phyloP scores from a whole-genome alignment of 2,329 filamentous ascomycete species.

The Sporothrix inflata region DNA sequence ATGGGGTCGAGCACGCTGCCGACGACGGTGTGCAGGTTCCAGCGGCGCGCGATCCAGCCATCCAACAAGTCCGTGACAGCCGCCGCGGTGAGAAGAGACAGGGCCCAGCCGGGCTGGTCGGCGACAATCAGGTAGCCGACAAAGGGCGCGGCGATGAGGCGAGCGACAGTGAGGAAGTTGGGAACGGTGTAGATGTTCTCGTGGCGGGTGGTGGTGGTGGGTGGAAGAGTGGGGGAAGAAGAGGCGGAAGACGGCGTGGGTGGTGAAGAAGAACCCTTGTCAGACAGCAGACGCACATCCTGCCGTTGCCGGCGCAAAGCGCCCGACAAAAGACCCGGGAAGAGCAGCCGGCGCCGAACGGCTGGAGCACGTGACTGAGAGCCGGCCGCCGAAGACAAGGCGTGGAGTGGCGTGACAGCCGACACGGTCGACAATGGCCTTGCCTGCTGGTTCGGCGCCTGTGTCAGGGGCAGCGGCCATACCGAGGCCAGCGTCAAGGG shows the following conservation, averaged over 20 bases:
- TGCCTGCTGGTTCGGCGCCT: neutral
- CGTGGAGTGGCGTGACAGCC: neutral
- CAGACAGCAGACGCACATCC: slow-evolving; percentile 12
- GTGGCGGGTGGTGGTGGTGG: slow-evolving; percentile 45
- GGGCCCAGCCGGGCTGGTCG: slow-evolving; percentile 75
- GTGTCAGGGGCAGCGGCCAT: neutral
- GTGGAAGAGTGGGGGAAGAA: neutral
- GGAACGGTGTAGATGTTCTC: slow-evolving; percentile 98
- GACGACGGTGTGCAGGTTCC: slow-evolving; percentile 88
- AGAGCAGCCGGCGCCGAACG: neutral
- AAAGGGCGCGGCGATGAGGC: slow-evolving; percentile 78
- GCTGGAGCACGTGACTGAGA: slow-evolving; percentile 4
- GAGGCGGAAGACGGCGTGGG: neutral
- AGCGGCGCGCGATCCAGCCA: slow-evolving; percentile 88
- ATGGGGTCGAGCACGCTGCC: slow-evolving; percentile 94
- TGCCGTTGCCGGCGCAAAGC: neutral
- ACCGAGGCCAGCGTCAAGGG: neutral
- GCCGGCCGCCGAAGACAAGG: neutral
- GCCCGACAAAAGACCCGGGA: neutral
- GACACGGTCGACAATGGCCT: neutral
- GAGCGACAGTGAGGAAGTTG: slow-evolving; percentile 86
- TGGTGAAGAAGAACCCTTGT: slow-evolving; percentile 6
- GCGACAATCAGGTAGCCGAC: slow-evolving; percentile 89
- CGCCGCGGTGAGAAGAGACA: slow-evolving; percentile 89
- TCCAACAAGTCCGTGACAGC: slow-evolving; percentile 90